Evolutionary conservation across 73 alveolate species (phyloP).

Genomic region (Symbiodinium pilosum): DNA sequence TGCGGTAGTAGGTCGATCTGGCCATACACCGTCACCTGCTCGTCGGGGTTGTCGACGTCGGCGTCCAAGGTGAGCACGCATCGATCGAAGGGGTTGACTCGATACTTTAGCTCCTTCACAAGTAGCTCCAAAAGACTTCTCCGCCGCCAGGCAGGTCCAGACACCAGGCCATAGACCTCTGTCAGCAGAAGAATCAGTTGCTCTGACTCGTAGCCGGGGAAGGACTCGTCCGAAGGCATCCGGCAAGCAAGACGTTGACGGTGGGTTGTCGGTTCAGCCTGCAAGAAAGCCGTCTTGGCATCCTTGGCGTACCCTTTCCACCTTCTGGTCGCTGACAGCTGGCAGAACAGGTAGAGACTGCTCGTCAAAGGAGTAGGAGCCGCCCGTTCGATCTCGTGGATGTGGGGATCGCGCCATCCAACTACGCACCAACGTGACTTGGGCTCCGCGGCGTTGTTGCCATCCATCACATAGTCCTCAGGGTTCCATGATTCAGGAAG

Average conservation of each 20-base stretch:
- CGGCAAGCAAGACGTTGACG: background rate
- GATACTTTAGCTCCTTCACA: background rate
- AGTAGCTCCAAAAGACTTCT: background rate
- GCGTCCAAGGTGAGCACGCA: background rate
- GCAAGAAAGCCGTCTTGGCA: background rate
- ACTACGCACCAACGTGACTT: background rate
- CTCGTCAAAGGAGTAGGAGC: background rate
- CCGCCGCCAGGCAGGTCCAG: slow-evolving; percentile 27
- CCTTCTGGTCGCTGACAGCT: background rate
- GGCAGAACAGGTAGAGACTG: background rate
- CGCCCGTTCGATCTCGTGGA: background rate
- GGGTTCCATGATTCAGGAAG: background rate
- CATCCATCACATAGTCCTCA: background rate
- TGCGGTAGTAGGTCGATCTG: no score
- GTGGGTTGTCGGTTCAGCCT: background rate
- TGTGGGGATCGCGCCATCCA: background rate
- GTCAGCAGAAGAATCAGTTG: background rate
- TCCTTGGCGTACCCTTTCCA: background rate
- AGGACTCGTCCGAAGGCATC: background rate
- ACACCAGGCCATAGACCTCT: background rate
- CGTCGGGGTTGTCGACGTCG: background rate
- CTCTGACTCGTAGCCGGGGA: background rate
- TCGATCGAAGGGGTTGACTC: background rate
- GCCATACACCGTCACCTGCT: no score
- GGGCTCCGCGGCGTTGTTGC: background rate